Percentiles rank a stretch among this genome's conserved stretches.
Evolutionary conservation across 768 basidiomycete genomes (phyloP).

Genomic region (Panaeolus papilionaceus): DNA sequence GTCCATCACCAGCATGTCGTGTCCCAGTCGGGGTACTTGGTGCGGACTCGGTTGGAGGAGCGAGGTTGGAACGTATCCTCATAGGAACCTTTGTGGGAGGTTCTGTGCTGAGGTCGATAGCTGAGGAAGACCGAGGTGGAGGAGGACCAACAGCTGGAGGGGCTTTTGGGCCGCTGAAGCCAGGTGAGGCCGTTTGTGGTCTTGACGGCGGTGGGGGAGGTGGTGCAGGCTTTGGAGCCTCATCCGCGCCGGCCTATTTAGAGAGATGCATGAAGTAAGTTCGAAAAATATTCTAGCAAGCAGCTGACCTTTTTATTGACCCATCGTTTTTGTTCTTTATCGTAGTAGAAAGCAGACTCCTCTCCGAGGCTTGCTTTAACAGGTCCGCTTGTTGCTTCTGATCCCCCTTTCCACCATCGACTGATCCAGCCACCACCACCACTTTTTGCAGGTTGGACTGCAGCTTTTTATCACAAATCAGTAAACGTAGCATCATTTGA

Average conservation of each 20-base stretch:
- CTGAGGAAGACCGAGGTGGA: conserved; percentile 63
- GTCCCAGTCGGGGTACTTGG: conserved; percentile 54
- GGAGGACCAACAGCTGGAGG: conserved; percentile 40
- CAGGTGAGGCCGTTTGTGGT: conserved; percentile 87
- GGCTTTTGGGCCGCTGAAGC: conserved; percentile 38
- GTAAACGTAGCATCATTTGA: neutral
- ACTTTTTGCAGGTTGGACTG: conserved; percentile 24
- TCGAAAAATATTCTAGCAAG: conserved; percentile 2
- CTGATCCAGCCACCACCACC: conserved; percentile 76
- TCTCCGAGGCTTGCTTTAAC: conserved; percentile 94
- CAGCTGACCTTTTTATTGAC: conserved; percentile 85
- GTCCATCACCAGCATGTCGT: conserved; percentile 42
- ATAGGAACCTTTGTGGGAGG: conserved; percentile 57
- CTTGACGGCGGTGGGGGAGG: conserved; percentile 83
- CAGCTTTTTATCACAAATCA: conserved; percentile 11
- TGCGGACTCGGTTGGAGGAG: conserved; percentile 56
- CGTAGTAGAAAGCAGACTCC: conserved; percentile 88
- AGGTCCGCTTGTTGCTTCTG: conserved; percentile 65
- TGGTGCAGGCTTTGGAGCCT: conserved; percentile 55
- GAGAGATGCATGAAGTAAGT: conserved; percentile 15
- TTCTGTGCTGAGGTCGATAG: conserved; percentile 62
- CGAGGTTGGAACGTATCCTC: conserved; percentile 71
- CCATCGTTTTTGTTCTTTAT: conserved; percentile 95
- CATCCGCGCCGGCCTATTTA: conserved; percentile 61
- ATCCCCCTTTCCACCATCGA: conserved; percentile 73